phyloP scores from a whole-genome alignment of 768 basidiomycete species.

The Serendipita sp. region DNA sequence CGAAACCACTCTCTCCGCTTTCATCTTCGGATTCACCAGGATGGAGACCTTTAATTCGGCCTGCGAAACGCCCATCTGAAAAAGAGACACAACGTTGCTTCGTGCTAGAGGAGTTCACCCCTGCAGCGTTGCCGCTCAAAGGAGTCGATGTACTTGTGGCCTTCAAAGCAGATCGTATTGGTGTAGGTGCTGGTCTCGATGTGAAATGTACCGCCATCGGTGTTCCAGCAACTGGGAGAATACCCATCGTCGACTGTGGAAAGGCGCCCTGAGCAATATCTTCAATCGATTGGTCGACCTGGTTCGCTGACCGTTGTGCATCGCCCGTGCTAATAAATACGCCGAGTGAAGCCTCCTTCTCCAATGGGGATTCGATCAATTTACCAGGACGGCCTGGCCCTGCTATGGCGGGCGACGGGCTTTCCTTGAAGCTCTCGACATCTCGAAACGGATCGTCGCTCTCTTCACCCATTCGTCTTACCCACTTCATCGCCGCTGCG shows the following conservation, averaged over 20 bases:
- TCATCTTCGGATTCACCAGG: conserved; percentile 23
- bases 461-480: conserved; percentile 39
- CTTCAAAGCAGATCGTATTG: conserved; percentile 27
- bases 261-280: neutral
- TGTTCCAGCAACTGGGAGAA: neutral
- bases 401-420: neutral
- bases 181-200: conserved; percentile 13
- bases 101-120: conserved; percentile 25
- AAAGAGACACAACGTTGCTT: conserved; percentile 73
- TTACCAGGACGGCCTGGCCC: no score
- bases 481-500: conserved; percentile 69
- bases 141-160: conserved; percentile 34
- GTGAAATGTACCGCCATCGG: neutral
- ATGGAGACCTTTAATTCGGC: conserved; percentile 60
- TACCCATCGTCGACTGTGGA: neutral
- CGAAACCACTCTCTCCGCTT: conserved; percentile 13
- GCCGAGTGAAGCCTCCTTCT: conserved; percentile 18
- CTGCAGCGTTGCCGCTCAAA: conserved; percentile 10
- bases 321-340: conserved; percentile 30
- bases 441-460: conserved; percentile 87
- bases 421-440: conserved; percentile 60
- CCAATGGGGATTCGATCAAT: neutral
- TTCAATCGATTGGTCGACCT: neutral
- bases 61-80: conserved; percentile 81
- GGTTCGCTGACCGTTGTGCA: conserved; percentile 15